phyloP scores from a whole-genome alignment of 2,329 filamentous ascomycete genomes.

The Hawksworthiomyces lignivorus region DNA sequence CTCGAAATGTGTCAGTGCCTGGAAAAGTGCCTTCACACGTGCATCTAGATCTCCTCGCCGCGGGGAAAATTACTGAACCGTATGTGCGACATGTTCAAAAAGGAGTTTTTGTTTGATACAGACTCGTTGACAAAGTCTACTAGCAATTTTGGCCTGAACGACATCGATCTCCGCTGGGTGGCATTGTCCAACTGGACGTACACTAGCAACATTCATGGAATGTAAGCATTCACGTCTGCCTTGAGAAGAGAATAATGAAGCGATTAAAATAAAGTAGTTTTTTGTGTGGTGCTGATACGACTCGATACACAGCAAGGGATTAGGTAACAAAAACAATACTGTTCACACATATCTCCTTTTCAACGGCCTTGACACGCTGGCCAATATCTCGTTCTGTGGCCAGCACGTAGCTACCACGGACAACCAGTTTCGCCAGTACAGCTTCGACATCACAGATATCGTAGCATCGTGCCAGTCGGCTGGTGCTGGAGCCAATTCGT shows the following conservation, averaged over 20 bases:
- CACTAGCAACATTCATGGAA: constrained; percentile 35
- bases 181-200: constrained; percentile 55
- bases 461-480: constrained; percentile 31
- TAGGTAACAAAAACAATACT: constrained; percentile 18
- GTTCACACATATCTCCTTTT: constrained; percentile 48
- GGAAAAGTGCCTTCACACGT: constrained; percentile 49
- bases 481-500: background rate
- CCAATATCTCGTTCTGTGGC: constrained; percentile 47
- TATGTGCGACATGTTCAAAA: no score
- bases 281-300: no score
- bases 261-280: no score
- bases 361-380: constrained; percentile 55
- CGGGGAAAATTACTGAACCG: constrained; percentile 44
- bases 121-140: background rate
- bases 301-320: constrained; percentile 14
- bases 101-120: no score
- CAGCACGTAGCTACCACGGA: constrained; percentile 47
- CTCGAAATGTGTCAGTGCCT: constrained; percentile 43
- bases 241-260: no score
- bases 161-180: constrained; percentile 54
- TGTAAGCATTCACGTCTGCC: no score
- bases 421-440: constrained; percentile 57
- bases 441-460: constrained; percentile 45
- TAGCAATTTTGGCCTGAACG: constrained; percentile 47
- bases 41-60: constrained; percentile 49